phyloP scores from a whole-genome alignment of 331 rosid genomes.

The Saraca asoca region DNA sequence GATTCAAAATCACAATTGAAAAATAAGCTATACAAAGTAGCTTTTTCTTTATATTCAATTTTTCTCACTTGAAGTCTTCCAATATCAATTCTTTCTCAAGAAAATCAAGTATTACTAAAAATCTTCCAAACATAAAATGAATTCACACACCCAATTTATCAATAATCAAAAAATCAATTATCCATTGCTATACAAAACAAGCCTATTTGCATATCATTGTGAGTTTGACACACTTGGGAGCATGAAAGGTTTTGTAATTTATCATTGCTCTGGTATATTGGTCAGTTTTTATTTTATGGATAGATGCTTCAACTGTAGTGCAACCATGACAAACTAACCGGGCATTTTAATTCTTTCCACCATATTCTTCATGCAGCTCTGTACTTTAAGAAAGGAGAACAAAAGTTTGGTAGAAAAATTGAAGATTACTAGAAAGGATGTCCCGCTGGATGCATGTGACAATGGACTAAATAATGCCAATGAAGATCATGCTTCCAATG shows the following conservation, averaged over 20 bases:
- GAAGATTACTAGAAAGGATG: constrained; percentile 33
- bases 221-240: not conserved
- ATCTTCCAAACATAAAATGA: no score
- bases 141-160: no score
- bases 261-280: not conserved
- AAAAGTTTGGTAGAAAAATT: constrained; percentile 51
- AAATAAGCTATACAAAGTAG: no score
- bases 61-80: no score
- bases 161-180: no score
- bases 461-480: constrained; percentile 41
- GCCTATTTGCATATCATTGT: constrained; percentile 5
- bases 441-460: constrained; percentile 30
- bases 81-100: no score
- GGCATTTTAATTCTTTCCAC: not conserved
- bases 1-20: no score
- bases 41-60: no score
- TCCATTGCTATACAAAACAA: no score
- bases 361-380: constrained; percentile 55
- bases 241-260: constrained; percentile 4
- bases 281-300: not conserved
- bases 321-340: constrained; percentile 10
- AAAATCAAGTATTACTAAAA: no score
- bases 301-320: constrained; percentile 7
- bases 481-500: constrained; percentile 50
- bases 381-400: constrained; percentile 56